phyloP scores from a whole-genome alignment of 257 asterid species.

The Solanum sejunctum region DNA sequence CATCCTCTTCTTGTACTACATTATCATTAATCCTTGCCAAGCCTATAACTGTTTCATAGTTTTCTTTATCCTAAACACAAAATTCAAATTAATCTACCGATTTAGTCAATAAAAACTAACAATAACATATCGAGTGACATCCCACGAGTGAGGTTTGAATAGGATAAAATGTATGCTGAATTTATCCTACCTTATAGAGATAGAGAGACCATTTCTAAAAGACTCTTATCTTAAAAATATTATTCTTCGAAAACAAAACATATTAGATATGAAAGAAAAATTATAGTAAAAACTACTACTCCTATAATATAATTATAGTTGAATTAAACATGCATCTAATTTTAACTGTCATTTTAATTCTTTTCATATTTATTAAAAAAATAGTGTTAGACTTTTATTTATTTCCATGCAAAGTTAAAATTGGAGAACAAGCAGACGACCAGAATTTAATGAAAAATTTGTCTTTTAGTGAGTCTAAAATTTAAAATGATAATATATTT shows the following conservation, averaged over 20 bases:
- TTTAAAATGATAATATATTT: slow-evolving; percentile 6
- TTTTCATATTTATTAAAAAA: not conserved
- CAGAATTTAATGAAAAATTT: not conserved
- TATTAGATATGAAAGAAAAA: too few species aligned
- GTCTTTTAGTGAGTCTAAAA: slow-evolving; percentile 6
- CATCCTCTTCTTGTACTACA: slow-evolving; percentile 37
- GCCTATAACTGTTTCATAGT: slow-evolving; percentile 1
- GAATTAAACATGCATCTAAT: not conserved
- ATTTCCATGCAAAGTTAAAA: not conserved
- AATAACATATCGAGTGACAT: not conserved
- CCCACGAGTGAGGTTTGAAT: too few species aligned
- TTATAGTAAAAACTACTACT: too few species aligned
- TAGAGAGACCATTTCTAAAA: too few species aligned
- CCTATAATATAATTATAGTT: not conserved
- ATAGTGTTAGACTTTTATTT: not conserved
- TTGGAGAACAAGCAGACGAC: not conserved
- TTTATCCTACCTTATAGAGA: too few species aligned
- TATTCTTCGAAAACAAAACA: too few species aligned
- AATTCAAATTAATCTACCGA: not conserved
- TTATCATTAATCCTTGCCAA: not conserved
- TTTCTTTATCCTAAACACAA: slow-evolving; percentile 22
- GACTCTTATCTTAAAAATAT: too few species aligned
- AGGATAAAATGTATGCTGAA: too few species aligned
- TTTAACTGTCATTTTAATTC: not conserved
- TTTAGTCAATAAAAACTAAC: not conserved